Evolutionary conservation across 495 filamentous ascomycete genomes (phyloP), one percentile per base, ranked within the genome.

Genomic region (Bacidia rubella): DNA sequence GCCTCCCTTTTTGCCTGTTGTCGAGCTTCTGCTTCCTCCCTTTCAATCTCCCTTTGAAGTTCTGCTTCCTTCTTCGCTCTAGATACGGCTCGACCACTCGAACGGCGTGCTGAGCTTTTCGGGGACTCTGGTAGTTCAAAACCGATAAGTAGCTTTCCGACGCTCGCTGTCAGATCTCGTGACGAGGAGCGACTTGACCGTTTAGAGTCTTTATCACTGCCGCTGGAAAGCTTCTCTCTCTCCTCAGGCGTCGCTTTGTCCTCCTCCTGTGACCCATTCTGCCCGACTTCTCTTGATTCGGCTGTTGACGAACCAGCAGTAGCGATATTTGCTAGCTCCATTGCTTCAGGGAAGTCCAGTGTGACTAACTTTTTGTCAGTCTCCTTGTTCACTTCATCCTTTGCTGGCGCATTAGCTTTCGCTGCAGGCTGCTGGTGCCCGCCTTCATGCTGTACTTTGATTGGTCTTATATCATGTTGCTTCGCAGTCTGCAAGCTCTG

Each of bases 1-100:
- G 59, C 39, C 11, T 42, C 43, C 9, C 22, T 21, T 35, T 29
- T 59, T 35, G 15, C 29, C 41, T 10, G 40, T 49, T 20, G 47
- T 44, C 44, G 25, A 20, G 41, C 51, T 32, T 56, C 53, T n/a
- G 23, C 45, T 29, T 43, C 45, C 23, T 53, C 49, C 23, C 12
- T 38, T 11, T 38, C 51, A 45, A 45, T 26, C 32, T 29, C 20
- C 27, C 11, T 26, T n/a, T 32, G 25, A 27, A 32, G 27, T 15
- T 35, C 29, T 7, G 29, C 29, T 35, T 35, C 15, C 29, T 35
- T 35, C 5, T 5, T 15, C 15, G 29, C 29, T 35, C 15, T 35
- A 5, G 5, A 5, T 5, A 15, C 15, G 15, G 15, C 29, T 5
- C 29, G 29, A 15, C 29, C 7, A 35, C 29, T 35, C 15, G 29